These are phyloP conservation scores for Cyclanthera cordifolia DNA, from an alignment of 306 rosid species.

Conservation along the genomic window DNA sequence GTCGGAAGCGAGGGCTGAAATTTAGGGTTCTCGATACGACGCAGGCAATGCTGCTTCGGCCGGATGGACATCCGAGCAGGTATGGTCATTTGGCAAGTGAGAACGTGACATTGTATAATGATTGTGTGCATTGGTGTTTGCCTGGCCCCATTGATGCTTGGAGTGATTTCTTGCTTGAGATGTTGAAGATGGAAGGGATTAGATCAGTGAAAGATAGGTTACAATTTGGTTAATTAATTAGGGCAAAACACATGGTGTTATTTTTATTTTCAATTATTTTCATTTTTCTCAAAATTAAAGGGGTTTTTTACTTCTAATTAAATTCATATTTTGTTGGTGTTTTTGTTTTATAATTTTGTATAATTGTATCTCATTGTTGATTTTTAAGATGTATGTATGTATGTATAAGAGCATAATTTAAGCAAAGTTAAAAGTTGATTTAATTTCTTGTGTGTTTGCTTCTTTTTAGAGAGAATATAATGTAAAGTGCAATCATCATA, in stretches of 20 bases:
- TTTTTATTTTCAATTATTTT: background rate
- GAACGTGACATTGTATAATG: conserved; percentile 64
- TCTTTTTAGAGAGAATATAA: background rate
- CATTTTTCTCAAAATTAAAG: background rate
- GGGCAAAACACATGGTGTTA: no score
- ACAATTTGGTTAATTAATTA: conserved; percentile 13
- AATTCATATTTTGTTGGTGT: background rate
- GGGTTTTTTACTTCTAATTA: background rate
- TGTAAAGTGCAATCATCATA: background rate
- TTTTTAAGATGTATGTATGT: conserved; percentile 1
- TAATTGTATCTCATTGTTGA: background rate
- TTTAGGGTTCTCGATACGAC: conserved; percentile 54
- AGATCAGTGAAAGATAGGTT: conserved; percentile 42
- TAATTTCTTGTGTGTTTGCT: background rate
- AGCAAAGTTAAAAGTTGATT: background rate
- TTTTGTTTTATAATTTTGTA: background rate
- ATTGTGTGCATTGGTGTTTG: conserved; percentile 89
- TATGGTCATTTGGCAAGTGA: conserved; percentile 70
- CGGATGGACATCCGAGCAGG: conserved; percentile 82
- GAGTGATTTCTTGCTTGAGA: conserved; percentile 60
- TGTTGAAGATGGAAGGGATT: conserved; percentile 75
- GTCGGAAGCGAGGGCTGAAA: conserved; percentile 34
- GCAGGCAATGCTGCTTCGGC: conserved; percentile 49
- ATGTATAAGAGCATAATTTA: background rate
- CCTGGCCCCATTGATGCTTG: conserved; percentile 76